Conservation (phyloP, 108 stramenopile species). For the Cylindrotheca fusiformis region DNA sequence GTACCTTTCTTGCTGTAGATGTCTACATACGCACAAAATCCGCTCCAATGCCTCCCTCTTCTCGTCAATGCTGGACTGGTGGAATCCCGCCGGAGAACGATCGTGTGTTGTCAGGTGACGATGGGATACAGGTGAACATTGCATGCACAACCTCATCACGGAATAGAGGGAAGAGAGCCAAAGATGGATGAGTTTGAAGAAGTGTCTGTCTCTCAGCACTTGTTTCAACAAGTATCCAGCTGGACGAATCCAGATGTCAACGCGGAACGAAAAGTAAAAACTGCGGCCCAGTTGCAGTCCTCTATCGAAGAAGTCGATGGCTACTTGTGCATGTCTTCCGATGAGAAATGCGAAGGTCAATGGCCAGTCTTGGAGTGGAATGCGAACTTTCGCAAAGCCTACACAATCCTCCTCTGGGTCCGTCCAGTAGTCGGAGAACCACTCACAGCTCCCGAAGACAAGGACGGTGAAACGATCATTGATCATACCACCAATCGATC, state of each 20-base stretch:
- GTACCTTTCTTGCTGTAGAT: too few species aligned
- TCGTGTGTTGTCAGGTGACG: too few species aligned
- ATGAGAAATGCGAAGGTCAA: conserved; percentile 1
- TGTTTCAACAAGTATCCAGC: conserved; percentile 6
- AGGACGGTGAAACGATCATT: conserved; percentile 20
- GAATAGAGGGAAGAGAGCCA: too few species aligned
- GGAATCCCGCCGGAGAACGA: too few species aligned
- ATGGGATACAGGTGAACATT: too few species aligned
- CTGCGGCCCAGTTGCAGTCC: conserved; percentile 9
- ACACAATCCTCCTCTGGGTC: conserved; percentile 77
- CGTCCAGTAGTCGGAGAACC: conserved; percentile 42
- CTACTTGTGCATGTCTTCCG: conserved; percentile 20
- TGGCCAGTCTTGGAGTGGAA: conserved; percentile 73
- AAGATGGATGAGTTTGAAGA: conserved; percentile 7
- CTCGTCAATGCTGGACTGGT: too few species aligned
- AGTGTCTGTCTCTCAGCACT: conserved; percentile 18
- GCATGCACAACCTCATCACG: too few species aligned
- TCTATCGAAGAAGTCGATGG: conserved; percentile 31
- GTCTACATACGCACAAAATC: too few species aligned
- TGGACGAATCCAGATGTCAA: conserved; percentile 12
- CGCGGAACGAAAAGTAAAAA: conserved; percentile 7
- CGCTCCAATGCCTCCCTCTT: too few species aligned
- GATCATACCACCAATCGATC: not conserved
- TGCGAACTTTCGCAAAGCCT: conserved; percentile 77
- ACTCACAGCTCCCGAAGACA: conserved; percentile 8